Percentiles rank a stretch among this genome's conserved stretches.
Evolutionary conservation across 2,329 filamentous ascomycete species (phyloP).

Genomic region (Xylaria sp.): DNA sequence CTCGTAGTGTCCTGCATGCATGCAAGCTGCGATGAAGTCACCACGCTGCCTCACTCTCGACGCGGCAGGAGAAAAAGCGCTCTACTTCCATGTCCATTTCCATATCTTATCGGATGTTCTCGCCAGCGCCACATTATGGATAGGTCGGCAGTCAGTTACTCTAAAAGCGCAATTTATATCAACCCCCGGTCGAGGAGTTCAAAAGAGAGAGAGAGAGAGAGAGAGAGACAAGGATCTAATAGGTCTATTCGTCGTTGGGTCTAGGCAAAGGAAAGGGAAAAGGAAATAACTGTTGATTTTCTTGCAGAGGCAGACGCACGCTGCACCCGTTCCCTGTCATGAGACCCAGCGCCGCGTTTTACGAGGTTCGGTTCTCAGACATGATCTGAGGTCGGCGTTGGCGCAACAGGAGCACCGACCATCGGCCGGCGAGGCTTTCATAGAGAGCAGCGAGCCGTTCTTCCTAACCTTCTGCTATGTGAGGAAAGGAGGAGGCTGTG

Average conservation of each 20-base stretch:
- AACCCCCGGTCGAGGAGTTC: slow-evolving; percentile 3
- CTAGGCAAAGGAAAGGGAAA: not conserved
- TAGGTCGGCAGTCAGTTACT: slow-evolving; percentile 15
- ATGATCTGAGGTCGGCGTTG: slow-evolving; percentile 26
- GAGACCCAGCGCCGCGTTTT: slow-evolving; percentile 19
- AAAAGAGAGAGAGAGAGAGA: not conserved
- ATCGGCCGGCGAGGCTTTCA: slow-evolving; percentile 16
- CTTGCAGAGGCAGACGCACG: slow-evolving; percentile 17
- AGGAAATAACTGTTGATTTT: slow-evolving; percentile 8
- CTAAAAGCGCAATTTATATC: slow-evolving; percentile 20
- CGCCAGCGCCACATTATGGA: slow-evolving; percentile 17
- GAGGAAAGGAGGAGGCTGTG: slow-evolving; percentile 18
- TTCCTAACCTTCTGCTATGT: slow-evolving; percentile 11
- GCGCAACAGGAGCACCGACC: slow-evolving; percentile 25
- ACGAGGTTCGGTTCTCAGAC: slow-evolving; percentile 25
- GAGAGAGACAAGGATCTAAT: no score
- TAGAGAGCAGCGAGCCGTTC: slow-evolving; percentile 11
- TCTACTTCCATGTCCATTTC: slow-evolving; percentile 17
- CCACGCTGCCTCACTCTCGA: slow-evolving; percentile 19
- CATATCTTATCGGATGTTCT: slow-evolving; percentile 24
- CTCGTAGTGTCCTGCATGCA: slow-evolving; percentile 28
- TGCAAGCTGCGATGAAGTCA: slow-evolving; percentile 30
- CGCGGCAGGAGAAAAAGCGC: slow-evolving; percentile 18
- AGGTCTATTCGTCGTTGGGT: no score
- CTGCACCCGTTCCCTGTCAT: slow-evolving; percentile 20